Percentiles rank a stretch among this genome's conserved stretches.
Conservation (phyloP, 768 basidiomycete genomes). For the Psilocybe cyanescens region DNA sequence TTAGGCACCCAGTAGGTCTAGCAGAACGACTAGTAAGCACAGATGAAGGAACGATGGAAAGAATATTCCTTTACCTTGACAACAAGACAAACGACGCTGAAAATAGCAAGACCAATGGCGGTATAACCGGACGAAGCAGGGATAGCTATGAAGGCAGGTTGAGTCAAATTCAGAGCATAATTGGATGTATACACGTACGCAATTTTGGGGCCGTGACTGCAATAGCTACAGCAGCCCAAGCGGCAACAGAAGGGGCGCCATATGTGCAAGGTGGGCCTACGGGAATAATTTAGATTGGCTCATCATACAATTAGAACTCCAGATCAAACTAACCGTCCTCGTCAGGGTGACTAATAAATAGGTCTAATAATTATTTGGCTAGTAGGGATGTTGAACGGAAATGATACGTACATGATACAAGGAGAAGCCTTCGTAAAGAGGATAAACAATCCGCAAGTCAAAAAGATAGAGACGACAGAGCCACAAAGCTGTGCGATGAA, state of each 20-base stretch:
- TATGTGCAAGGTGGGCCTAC: slow-evolving; percentile 44
- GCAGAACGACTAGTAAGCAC: background rate
- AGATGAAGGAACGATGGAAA: background rate
- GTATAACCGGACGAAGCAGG: slow-evolving; percentile 60
- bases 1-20: slow-evolving; percentile 48
- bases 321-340: background rate
- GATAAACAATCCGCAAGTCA: slow-evolving; percentile 60
- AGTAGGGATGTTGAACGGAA: background rate
- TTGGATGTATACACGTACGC: slow-evolving; percentile 31
- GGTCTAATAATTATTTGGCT: background rate
- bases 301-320: slow-evolving; percentile 16
- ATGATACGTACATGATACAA: slow-evolving; percentile 52
- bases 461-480: slow-evolving; percentile 62
- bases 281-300: slow-evolving; percentile 25
- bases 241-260: slow-evolving; percentile 56
- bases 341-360: background rate
- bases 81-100: slow-evolving; percentile 47
- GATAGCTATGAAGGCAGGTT: slow-evolving; percentile 36
- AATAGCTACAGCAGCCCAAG: slow-evolving; percentile 60
- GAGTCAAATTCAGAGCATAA: background rate
- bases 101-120: slow-evolving; percentile 55
- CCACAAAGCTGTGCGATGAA: slow-evolving; percentile 65
- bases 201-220: slow-evolving; percentile 52
- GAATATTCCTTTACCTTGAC: slow-evolving; percentile 32
- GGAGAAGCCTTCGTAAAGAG: slow-evolving; percentile 66